Evolutionary conservation across 768 basidiomycete genomes (phyloP), one percentile per base, ranked within the genome.

Genomic region (Galerina sulciceps): DNA sequence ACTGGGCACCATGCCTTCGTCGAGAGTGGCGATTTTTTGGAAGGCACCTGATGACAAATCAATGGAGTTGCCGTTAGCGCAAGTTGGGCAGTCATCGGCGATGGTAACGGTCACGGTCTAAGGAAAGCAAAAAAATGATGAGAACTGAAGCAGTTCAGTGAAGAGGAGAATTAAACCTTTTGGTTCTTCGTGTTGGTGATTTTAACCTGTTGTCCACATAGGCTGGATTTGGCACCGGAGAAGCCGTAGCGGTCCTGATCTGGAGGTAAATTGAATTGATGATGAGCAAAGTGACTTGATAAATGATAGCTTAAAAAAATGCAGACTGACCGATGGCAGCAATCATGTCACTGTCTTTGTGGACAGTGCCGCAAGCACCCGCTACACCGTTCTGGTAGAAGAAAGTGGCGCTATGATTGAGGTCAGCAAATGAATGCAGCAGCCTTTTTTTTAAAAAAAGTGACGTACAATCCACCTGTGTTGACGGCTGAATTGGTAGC

Each of bases 51-150:
- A 54, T n/a, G 90, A 91, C 42, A 92, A 77, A 66, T 93, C 90
- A 68, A 97, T 86, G 14, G 88, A 90, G 71, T 89, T 81, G 26
- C 36, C 35, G 65, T 83, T 85, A 0, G 67, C 50, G 76, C 93
- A 96, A 17, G 88, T 88, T 22, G 93, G 93, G 80, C 94, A 97
- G 37, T 81, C 87, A 64, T 94, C 93, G 11, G 83, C 91, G 62
- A 97, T 79, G 22, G 78, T 81, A 44, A 87, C 93, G 3, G 72
- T 78, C 57, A 90, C 81, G n/a, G 72, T 69, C 72, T 78, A 31
- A n/a, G 26, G 22, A 63, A 26, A 17, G 35, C 1, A 11, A 5
- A 23, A 42, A 57, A 1, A 55, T 41, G 40, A 22, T 57, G 50
- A 57, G 34, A 36, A 49, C 20, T 20, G 34, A 40, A 59, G 44